Base-by-base conservation (phyloP, 169 alveolate genomes). In the Sarcocystis neurona region DNA sequence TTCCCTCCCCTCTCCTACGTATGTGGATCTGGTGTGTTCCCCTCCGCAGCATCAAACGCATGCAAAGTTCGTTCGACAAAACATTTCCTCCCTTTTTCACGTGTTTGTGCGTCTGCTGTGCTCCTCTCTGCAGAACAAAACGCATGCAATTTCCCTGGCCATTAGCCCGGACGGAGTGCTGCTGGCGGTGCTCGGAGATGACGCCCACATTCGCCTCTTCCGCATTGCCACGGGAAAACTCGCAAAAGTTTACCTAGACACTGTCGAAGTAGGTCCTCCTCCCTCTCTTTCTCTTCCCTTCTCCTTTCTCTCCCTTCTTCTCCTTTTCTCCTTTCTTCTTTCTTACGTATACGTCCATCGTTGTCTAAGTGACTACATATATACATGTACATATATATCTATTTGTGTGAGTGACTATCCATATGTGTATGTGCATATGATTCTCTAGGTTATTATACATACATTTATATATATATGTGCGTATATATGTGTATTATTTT, bases 181-280 rank as follows among this genome's bases (percentile, higher is more conserved):
- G 66, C 82, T 90, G 58, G 93, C 93, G 4, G 85, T 84, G 34
- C 58, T 90, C 27, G 79, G 90, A 32, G 86, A 68, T 2, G 93
- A 90, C 63, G 56, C 53, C 66, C 84, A 75, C 43, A 47, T 90
- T 32, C 87, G 93, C 20, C 34, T 90, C 34, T 90, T 85, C 88
- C 48, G 78, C 58, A 43, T 84, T 6, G 37, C 72, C 63, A 85
- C 85, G 48, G 87, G 82, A 30, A 90, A 85, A 46, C 68, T 90
- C 41, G 10, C 74, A 18, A 79, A 82, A 6, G 87, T 79, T 2
- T 90, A 84, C 72, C 78, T 75, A 27, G 93, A 90, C 50, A 85
- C 89, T 37, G 46, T 90, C 41, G 91, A 90, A 48, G 93, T 90
- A 84, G 20, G 48, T 8, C 39, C 5, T 39, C n/a, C 8, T 34